Evolutionary conservation across 1,284 basidiomycete species (phyloP).

Genomic region (Tranzscheliella williamsii): DNA sequence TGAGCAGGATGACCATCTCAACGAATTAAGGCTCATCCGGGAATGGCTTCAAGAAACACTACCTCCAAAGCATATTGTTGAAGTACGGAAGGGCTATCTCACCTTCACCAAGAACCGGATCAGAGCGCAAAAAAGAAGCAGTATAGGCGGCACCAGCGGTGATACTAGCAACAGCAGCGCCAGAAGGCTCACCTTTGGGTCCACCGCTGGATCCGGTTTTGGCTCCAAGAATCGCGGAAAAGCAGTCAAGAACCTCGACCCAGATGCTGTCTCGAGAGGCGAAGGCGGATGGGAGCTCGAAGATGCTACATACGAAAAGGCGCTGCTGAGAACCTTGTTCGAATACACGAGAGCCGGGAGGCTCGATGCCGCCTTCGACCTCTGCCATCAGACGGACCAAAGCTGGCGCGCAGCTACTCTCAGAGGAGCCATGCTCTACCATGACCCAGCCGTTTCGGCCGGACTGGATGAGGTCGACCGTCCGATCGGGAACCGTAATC

Average conservation of each 20-base stretch:
- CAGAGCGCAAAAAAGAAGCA: slow-evolving; percentile 47
- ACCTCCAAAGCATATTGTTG: slow-evolving; percentile 44
- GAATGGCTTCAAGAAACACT: slow-evolving; percentile 58
- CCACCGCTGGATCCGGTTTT: slow-evolving; percentile 26
- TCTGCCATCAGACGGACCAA: slow-evolving; percentile 81
- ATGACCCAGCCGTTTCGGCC: slow-evolving; percentile 32
- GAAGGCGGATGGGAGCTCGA: slow-evolving; percentile 50
- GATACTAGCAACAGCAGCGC: too few species aligned
- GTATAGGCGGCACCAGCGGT: slow-evolving; percentile 12
- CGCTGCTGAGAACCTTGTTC: slow-evolving; percentile 74
- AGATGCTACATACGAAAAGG: slow-evolving; percentile 71
- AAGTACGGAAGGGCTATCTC: slow-evolving; percentile 58
- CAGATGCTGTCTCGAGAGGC: slow-evolving; percentile 50
- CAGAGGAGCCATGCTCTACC: slow-evolving; percentile 68
- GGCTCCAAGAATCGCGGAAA: slow-evolving; percentile 40
- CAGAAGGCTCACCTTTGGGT: slow-evolving; percentile 25
- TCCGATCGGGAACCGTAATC: slow-evolving; percentile 52
- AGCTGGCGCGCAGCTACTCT: slow-evolving; percentile 88
- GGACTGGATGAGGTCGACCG: slow-evolving; percentile 34
- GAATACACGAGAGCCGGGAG: slow-evolving; percentile 78
- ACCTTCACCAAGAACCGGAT: slow-evolving; percentile 57
- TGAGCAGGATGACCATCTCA: slow-evolving; percentile 38
- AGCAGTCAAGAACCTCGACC: slow-evolving; percentile 51
- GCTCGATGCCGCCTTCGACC: slow-evolving; percentile 77
- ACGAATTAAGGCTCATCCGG: slow-evolving; percentile 56